These are phyloP conservation scores for Austroboletus eburneus DNA, from an alignment of 768 basidiomycete genomes.

Conservation along the genomic window DNA sequence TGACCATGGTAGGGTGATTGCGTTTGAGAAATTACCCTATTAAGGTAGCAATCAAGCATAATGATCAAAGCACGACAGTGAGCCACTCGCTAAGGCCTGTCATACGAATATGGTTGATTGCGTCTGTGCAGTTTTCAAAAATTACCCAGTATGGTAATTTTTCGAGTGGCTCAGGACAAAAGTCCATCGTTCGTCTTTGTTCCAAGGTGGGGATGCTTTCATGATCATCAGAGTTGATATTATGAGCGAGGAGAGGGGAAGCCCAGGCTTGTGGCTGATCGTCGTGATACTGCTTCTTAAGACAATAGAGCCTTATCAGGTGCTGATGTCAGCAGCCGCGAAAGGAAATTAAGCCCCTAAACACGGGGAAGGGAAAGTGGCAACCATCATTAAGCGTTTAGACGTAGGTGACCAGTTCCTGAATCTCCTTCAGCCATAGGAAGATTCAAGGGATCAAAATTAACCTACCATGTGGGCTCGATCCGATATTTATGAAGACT, in stretches of 20 bases:
- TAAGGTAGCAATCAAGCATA: slow-evolving; percentile 19
- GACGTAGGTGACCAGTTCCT: background rate
- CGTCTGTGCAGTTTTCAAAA: slow-evolving; percentile 10
- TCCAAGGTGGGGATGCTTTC: background rate
- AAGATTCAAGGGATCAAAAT: too few species aligned
- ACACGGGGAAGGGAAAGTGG: too few species aligned
- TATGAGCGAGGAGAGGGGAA: background rate
- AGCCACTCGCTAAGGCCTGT: slow-evolving; percentile 15
- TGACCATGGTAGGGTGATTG: slow-evolving; percentile 23
- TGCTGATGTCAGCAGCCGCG: slow-evolving; percentile 5
- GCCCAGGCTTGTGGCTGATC: slow-evolving; percentile 1
- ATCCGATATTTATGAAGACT: background rate
- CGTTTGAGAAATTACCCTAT: slow-evolving; percentile 19
- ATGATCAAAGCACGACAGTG: slow-evolving; percentile 12
- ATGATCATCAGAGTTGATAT: background rate
- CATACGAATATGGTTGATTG: slow-evolving; percentile 21
- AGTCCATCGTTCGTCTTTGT: background rate
- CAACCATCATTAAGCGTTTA: too few species aligned
- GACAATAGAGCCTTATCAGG: slow-evolving; percentile 4
- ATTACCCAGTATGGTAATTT: slow-evolving; percentile 5
- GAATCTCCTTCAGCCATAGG: background rate
- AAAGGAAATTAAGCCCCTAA: slow-evolving; percentile 4
- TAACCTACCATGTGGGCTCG: too few species aligned
- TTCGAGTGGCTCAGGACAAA: slow-evolving; percentile 10
- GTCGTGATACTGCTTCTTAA: background rate